Evolutionary conservation across 768 basidiomycete species (phyloP), one percentile per base, ranked within the genome.

Genomic region (Hortiboletus flavorubellus): DNA sequence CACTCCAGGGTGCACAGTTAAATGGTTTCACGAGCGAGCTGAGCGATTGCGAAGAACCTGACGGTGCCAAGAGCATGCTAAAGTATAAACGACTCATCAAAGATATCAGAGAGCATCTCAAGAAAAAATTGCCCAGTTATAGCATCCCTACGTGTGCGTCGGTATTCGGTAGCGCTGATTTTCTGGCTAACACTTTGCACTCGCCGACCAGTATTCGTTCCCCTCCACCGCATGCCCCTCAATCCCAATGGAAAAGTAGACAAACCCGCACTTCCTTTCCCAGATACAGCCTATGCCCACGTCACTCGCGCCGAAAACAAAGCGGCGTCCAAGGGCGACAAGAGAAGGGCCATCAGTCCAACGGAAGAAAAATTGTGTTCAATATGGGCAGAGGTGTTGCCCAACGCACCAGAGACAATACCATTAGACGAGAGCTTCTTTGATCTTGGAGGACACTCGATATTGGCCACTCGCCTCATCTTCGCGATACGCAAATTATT

Each of bases 241-340:
- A 99, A 98, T 65, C 97, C 97, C 8, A 99, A 98, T 69, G 97
- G 97, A 58, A 99, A 99, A 75, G 88, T 99, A 69, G 97, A 99
- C 77, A 99, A 98, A 68, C 96, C 97, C 0, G 91, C 92, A 0
- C 83, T 99, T 44, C 97, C 97, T 11, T 99, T 98, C 86, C 97
- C 97, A 8, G 97, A 99, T 71, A 98, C 97, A 0, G 90, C 86
- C 5, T 85, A 90, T 2, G 69, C 75, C 4, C 68, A 70, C 34
- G 67, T 71, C 1, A 74, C 78, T 8, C 62, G 75, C 21, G 72
- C 78, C 40, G 78, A 81, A 39, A 72, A 80, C 10, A 71, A 66
- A 50, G 53, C 59, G 10, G 47, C 47, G 1, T 59, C 64, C 31
- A 63, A 72, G 33, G 68, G 56, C 15, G 64, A 68, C 6, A 63